Evolutionary conservation across 1,139 yeast species (phyloP).

Genomic region (Diutina siamensis): DNA sequence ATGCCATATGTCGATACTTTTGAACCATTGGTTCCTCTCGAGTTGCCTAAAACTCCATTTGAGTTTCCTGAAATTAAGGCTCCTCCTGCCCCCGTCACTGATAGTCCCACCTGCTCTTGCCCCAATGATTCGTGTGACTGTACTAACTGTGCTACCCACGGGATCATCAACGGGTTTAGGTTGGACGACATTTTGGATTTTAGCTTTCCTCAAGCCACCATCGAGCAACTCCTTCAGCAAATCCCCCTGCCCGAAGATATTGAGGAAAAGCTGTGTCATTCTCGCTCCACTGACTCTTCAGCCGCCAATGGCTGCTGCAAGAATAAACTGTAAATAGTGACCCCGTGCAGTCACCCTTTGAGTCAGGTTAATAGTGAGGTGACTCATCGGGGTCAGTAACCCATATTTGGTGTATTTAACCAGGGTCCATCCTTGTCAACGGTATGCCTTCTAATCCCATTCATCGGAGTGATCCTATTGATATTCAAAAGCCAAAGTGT

Average conservation of each 20-base stretch:
- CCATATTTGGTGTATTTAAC: too few relatives aligned
- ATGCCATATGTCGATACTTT: background rate
- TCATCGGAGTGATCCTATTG: background rate
- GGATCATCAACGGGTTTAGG: conserved; percentile 38
- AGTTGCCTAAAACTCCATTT: background rate
- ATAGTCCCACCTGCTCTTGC: conserved; percentile 24
- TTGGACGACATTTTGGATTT: conserved; percentile 22
- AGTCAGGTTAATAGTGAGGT: too few relatives aligned
- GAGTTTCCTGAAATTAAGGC: background rate
- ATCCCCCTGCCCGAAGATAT: background rate
- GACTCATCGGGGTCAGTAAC: too few relatives aligned
- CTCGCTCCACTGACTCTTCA: too few relatives aligned
- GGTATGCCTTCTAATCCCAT: background rate
- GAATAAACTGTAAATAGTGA: too few relatives aligned
- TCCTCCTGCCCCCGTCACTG: background rate
- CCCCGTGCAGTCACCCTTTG: too few relatives aligned
- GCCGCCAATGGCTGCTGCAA: too few relatives aligned
- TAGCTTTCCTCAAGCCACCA: background rate
- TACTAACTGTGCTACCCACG: conserved; percentile 42
- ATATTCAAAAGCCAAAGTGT: background rate
- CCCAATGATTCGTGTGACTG: conserved; percentile 37
- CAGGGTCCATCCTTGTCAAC: too few relatives aligned
- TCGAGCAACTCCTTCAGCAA: background rate
- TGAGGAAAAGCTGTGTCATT: background rate
- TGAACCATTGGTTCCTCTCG: background rate